Evolutionary conservation across 768 basidiomycete species (phyloP).

Genomic region (Mycena galericulata): DNA sequence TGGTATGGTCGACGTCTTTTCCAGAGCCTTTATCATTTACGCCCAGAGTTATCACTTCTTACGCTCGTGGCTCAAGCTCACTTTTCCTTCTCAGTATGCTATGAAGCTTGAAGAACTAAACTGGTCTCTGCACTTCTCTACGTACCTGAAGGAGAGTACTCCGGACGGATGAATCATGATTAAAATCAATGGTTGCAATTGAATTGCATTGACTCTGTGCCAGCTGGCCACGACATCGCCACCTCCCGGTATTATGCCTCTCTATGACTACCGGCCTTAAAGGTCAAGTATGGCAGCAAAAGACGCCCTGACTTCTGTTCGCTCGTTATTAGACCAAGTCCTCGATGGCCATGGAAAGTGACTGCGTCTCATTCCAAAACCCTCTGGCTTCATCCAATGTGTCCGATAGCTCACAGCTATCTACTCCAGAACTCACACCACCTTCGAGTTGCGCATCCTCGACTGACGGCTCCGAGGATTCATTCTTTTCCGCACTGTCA

Average conservation of each 20-base stretch:
- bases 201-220: slow-evolving; percentile 3
- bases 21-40: too few relatives aligned
- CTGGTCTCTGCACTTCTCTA: too few relatives aligned
- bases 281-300: neutral
- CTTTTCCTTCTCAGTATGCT: too few relatives aligned
- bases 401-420: neutral
- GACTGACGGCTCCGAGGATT: slow-evolving; percentile 18
- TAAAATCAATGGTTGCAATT: neutral
- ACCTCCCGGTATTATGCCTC: neutral
- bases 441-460: slow-evolving; percentile 22
- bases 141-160: neutral
- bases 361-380: slow-evolving; percentile 18
- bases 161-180: slow-evolving; percentile 11
- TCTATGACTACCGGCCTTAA: slow-evolving; percentile 11
- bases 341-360: slow-evolving; percentile 14
- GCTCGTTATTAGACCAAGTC: neutral
- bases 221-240: slow-evolving; percentile 9
- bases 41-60: too few relatives aligned
- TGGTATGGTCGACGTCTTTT: too few relatives aligned
- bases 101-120: too few relatives aligned
- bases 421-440: slow-evolving; percentile 25
- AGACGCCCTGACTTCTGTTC: neutral
- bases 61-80: too few relatives aligned
- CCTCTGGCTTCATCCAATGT: neutral
- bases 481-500: slow-evolving; percentile 18